Conservation (phyloP, 495 filamentous ascomycete genomes). For the Sporormia fimetaria region DNA sequence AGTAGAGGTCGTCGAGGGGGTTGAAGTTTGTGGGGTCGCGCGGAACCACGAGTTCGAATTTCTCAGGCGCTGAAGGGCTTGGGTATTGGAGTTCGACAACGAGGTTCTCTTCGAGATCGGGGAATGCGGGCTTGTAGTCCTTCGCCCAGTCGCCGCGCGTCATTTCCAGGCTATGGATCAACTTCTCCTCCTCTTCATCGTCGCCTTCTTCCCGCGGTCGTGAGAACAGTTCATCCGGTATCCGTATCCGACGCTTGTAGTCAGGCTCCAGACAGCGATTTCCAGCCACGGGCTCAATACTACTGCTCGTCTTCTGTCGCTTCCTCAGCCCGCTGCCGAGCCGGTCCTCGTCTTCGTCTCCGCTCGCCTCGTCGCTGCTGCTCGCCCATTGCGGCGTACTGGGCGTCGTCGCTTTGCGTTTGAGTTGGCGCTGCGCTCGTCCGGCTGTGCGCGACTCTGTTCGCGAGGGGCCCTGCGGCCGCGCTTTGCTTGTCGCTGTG, state of each 20-base stretch:
- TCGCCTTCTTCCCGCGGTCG: background rate
- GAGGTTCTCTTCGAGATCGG: constrained; percentile 4
- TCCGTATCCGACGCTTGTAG: constrained; percentile 13
- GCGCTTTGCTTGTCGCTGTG: constrained; percentile 15
- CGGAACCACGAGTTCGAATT: constrained; percentile 64
- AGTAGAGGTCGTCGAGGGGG: constrained; percentile 70
- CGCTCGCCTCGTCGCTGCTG: constrained; percentile 13
- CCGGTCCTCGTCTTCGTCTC: constrained; percentile 6
- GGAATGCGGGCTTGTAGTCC: constrained; percentile 20
- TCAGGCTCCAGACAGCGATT: constrained; percentile 19
- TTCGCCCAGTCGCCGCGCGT: constrained; percentile 13
- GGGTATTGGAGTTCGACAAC: constrained; percentile 34
- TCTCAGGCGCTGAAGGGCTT: constrained; percentile 24
- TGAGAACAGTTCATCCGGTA: constrained; percentile 2
- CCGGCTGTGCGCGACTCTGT: constrained; percentile 12
- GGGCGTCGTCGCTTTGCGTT: constrained; percentile 21
- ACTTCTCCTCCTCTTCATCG: background rate
- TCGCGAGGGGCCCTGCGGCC: constrained; percentile 3
- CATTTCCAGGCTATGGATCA: constrained; percentile 23
- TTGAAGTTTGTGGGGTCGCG: constrained; percentile 70
- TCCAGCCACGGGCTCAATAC: constrained; percentile 12
- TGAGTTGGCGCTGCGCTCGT: constrained; percentile 10
- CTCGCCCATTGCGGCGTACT: constrained; percentile 16
- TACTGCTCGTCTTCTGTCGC: constrained; percentile 25
- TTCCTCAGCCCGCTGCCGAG: constrained; percentile 9